Evolutionary conservation across 2,329 filamentous ascomycete species (phyloP).

Genomic region (Nemania serpens): DNA sequence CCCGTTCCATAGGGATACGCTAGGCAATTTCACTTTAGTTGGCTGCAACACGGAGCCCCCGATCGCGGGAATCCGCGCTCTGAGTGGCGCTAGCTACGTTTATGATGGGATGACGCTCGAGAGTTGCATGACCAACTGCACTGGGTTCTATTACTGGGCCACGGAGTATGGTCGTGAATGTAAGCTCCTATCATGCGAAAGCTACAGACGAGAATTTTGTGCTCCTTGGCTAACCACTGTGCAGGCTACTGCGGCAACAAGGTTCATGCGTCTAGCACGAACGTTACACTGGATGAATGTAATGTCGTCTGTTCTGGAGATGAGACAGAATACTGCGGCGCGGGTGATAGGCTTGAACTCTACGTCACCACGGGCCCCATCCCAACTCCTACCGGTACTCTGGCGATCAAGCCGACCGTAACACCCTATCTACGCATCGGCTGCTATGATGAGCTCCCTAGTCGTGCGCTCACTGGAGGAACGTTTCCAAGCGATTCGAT

Average conservation of each 20-base stretch:
- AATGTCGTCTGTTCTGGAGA: slow-evolving; percentile 50
- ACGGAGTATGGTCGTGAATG: slow-evolving; percentile 59
- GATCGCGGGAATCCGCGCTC: slow-evolving; percentile 46
- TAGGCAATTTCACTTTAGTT: slow-evolving; percentile 52
- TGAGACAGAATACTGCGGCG: slow-evolving; percentile 48
- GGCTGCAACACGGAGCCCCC: slow-evolving; percentile 56
- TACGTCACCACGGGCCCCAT: slow-evolving; percentile 48
- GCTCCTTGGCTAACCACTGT: slow-evolving; percentile 19
- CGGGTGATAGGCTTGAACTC: slow-evolving; percentile 49
- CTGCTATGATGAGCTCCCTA: slow-evolving; percentile 47
- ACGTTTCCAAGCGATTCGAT: slow-evolving; percentile 42
- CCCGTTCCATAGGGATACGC: slow-evolving; percentile 43
- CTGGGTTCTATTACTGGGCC: slow-evolving; percentile 53
- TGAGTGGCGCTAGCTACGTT: slow-evolving; percentile 47
- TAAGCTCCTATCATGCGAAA: slow-evolving; percentile 34
- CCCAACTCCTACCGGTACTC: slow-evolving; percentile 43
- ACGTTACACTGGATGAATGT: slow-evolving; percentile 43
- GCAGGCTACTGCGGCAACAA: slow-evolving; percentile 54
- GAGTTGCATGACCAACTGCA: slow-evolving; percentile 52
- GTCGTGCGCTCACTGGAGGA: slow-evolving; percentile 45
- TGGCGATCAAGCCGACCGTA: slow-evolving; percentile 43
- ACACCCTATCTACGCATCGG: slow-evolving; percentile 45
- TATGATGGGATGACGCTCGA: slow-evolving; percentile 57
- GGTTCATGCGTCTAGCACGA: slow-evolving; percentile 41
- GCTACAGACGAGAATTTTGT: not conserved